Percentiles rank a stretch among this genome's conserved stretches.
These are phyloP conservation scores for Brassica juncea DNA, from an alignment of 345 rosid species.

Conservation along the genomic window DNA sequence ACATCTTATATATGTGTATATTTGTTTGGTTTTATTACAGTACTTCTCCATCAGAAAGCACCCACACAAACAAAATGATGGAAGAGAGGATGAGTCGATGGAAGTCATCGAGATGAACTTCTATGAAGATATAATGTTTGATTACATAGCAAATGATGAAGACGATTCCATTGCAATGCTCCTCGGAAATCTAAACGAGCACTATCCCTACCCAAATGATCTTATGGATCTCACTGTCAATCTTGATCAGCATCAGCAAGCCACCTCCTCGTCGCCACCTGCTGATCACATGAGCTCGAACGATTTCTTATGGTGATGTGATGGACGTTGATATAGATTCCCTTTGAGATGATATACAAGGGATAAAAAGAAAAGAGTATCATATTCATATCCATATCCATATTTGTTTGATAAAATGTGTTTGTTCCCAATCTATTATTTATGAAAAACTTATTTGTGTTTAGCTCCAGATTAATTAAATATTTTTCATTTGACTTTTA, in stretches of 20 bases:
- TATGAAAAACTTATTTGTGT: not conserved
- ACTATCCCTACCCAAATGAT: constrained; percentile 24
- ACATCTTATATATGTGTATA: not conserved
- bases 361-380: not conserved
- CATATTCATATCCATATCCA: constrained; percentile 6
- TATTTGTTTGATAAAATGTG: not conserved
- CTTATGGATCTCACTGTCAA: constrained; percentile 13
- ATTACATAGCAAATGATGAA: constrained; percentile 45
- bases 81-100: not conserved
- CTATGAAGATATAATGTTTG: not conserved
- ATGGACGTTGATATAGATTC: constrained; percentile 4
- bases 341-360: constrained; percentile 23
- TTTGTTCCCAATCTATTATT: constrained; percentile 3
- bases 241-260: constrained; percentile 20
- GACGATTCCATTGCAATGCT: constrained; percentile 57
- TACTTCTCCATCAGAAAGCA: constrained; percentile 54
- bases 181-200: constrained; percentile 49
- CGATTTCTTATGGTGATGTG: constrained; percentile 19
- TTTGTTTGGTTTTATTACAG: constrained; percentile 38
- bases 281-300: constrained; percentile 8
- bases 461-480: not conserved
- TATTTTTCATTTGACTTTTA: not conserved
- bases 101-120: constrained; percentile 1
- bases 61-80: constrained; percentile 9
- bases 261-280: constrained; percentile 1